phyloP scores from a whole-genome alignment of 2,329 filamentous ascomycete species.

The Ceratocystis cubensis region DNA sequence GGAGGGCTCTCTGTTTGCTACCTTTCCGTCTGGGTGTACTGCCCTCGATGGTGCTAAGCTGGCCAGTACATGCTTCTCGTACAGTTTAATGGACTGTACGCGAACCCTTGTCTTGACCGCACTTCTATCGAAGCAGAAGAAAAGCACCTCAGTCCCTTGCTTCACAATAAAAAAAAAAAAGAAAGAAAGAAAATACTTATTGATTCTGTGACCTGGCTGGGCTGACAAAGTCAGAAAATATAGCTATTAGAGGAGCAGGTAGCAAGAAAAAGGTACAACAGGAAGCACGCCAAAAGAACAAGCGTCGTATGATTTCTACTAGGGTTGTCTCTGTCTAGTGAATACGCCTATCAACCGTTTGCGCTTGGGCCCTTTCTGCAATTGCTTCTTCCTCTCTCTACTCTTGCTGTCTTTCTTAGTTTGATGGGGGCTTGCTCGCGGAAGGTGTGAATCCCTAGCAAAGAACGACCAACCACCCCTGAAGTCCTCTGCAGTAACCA shows the following conservation, averaged over 20 bases:
- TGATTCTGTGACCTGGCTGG: too few species aligned
- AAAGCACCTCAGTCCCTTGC: neutral
- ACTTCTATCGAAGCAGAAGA: neutral
- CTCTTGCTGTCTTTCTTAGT: neutral
- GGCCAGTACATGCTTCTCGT: neutral
- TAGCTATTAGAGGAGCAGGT: too few species aligned
- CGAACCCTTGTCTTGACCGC: neutral
- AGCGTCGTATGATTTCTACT: conserved; percentile 5
- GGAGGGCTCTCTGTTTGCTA: neutral
- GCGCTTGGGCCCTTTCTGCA: conserved; percentile 7
- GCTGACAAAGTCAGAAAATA: too few species aligned
- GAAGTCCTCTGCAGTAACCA: neutral
- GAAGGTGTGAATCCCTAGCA: conserved; percentile 2
- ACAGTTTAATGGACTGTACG: neutral
- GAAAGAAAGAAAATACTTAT: too few species aligned
- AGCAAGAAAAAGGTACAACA: neutral
- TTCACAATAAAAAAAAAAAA: neutral
- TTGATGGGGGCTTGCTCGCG: neutral
- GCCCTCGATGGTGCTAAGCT: neutral
- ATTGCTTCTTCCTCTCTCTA: neutral
- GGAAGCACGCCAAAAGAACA: neutral
- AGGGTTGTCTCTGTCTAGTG: conserved; percentile 1
- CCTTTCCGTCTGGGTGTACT: neutral
- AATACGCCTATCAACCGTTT: neutral
- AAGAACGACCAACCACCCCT: conserved; percentile 2